phyloP scores from a whole-genome alignment of 257 asterid genomes.

The Solanum paucissectum region DNA sequence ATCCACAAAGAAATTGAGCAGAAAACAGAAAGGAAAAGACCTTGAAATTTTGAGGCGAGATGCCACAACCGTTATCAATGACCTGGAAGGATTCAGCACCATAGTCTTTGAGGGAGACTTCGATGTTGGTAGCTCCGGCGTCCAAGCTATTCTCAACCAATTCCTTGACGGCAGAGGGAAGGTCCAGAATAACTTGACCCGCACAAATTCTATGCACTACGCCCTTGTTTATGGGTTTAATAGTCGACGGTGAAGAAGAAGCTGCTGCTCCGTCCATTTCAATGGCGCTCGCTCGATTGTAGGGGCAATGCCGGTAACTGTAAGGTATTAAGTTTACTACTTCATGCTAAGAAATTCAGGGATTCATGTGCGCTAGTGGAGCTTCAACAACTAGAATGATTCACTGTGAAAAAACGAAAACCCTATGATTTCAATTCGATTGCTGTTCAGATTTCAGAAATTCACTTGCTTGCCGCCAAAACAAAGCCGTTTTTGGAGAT shows the following conservation, averaged over 20 bases:
- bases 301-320: background rate
- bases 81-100: slow-evolving; percentile 86
- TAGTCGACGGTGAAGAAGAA: slow-evolving; percentile 13
- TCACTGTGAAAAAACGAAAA: background rate
- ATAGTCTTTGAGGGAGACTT: slow-evolving; percentile 59
- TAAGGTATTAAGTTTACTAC: background rate
- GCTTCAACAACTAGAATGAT: background rate
- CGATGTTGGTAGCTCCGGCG: slow-evolving; percentile 87
- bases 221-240: slow-evolving; percentile 59
- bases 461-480: background rate
- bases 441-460: background rate
- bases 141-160: slow-evolving; percentile 98
- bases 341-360: background rate
- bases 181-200: slow-evolving; percentile 89
- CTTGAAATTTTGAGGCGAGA: slow-evolving; percentile 69
- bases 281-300: background rate
- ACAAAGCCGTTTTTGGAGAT: fast-evolving
- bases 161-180: slow-evolving; percentile 94
- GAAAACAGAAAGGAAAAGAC: slow-evolving; percentile 16
- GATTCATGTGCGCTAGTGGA: background rate
- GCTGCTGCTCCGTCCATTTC: slow-evolving; percentile 27
- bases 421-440: background rate
- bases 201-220: slow-evolving; percentile 80
- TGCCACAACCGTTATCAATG: slow-evolving; percentile 84
- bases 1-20: background rate